A percentile compares a stretch with the other conserved stretches of the same genome.
phyloP scores from a whole-genome alignment of 2,329 filamentous ascomycete genomes.

The Tolypocladium sp. region DNA sequence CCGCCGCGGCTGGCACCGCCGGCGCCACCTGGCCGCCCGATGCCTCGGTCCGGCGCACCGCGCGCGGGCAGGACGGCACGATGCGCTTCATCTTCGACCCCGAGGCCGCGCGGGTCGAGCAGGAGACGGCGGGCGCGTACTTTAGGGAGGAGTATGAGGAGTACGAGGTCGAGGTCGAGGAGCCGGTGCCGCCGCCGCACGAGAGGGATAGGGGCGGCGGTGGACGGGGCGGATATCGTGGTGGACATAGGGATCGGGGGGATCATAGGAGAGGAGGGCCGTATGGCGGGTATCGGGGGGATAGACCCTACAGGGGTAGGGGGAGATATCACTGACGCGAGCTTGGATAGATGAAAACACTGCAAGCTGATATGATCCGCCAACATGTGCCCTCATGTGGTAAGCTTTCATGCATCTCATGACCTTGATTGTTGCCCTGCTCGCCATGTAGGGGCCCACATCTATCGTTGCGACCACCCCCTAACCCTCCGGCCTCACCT shows the following conservation, averaged over 20 bases:
- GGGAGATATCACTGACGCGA: constrained; percentile 19
- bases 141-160: constrained; percentile 70
- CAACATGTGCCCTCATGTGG: neutral
- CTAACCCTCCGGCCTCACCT: neutral
- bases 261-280: constrained; percentile 21
- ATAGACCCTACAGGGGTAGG: constrained; percentile 22
- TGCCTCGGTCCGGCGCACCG: constrained; percentile 18
- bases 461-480: neutral
- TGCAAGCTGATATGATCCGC: no score
- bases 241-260: constrained; percentile 19
- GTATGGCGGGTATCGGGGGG: constrained; percentile 24
- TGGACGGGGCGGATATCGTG: constrained; percentile 11
- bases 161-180: constrained; percentile 69
- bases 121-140: constrained; percentile 55
- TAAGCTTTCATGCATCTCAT: neutral
- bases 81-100: constrained; percentile 85
- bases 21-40: constrained; percentile 27
- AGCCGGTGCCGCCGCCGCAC: constrained; percentile 32
- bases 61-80: constrained; percentile 56
- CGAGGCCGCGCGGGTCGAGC: constrained; percentile 64
- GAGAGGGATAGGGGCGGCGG: constrained; percentile 6
- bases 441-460: no score
- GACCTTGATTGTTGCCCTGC: neutral
- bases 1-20: constrained; percentile 23
- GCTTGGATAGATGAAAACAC: neutral